These are phyloP conservation scores for Penicillium atrosanguineum DNA, from an alignment of 495 filamentous ascomycete genomes.

Conservation along the genomic window DNA sequence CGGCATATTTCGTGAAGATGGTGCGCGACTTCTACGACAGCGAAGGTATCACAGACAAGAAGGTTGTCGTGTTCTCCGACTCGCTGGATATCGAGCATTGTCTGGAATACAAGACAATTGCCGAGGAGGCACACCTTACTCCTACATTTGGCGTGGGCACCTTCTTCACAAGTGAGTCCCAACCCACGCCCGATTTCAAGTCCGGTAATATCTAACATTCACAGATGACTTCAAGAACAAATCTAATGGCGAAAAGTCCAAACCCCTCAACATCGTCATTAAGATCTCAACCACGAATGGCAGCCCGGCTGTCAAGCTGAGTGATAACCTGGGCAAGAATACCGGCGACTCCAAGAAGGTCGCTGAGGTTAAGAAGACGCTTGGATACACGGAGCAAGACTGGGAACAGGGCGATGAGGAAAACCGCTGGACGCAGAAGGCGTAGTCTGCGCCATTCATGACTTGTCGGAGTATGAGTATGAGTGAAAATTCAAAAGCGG, in stretches of 20 bases:
- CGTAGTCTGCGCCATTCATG: slow-evolving; percentile 1
- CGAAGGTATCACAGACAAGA: slow-evolving; percentile 72
- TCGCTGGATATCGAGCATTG: slow-evolving; percentile 89
- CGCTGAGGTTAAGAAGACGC: slow-evolving; percentile 72
- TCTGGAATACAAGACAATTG: slow-evolving; percentile 78
- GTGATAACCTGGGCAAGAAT: slow-evolving; percentile 95
- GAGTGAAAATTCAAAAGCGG: too few species aligned
- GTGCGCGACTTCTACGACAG: slow-evolving; percentile 85
- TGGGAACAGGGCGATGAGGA: slow-evolving; percentile 86
- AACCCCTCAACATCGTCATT: slow-evolving; percentile 97
- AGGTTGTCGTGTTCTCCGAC: slow-evolving; percentile 96
- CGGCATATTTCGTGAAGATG: slow-evolving; percentile 72
- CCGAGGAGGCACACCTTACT: slow-evolving; percentile 76
- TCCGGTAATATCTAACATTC: not conserved
- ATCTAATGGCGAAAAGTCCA: slow-evolving; percentile 72
- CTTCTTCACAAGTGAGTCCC: slow-evolving; percentile 74
- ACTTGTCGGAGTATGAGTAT: not conserved
- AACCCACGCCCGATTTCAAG: not conserved
- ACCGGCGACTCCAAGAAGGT: slow-evolving; percentile 82
- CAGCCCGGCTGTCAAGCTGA: slow-evolving; percentile 88
- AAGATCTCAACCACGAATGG: slow-evolving; percentile 85
- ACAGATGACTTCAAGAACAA: slow-evolving; percentile 74
- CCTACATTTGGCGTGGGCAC: slow-evolving; percentile 92
- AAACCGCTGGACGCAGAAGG: slow-evolving; percentile 64
- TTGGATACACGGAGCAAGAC: slow-evolving; percentile 81